These are phyloP conservation scores for Naganishia antarctica DNA, from an alignment of 768 basidiomycete genomes.

Conservation along the genomic window DNA sequence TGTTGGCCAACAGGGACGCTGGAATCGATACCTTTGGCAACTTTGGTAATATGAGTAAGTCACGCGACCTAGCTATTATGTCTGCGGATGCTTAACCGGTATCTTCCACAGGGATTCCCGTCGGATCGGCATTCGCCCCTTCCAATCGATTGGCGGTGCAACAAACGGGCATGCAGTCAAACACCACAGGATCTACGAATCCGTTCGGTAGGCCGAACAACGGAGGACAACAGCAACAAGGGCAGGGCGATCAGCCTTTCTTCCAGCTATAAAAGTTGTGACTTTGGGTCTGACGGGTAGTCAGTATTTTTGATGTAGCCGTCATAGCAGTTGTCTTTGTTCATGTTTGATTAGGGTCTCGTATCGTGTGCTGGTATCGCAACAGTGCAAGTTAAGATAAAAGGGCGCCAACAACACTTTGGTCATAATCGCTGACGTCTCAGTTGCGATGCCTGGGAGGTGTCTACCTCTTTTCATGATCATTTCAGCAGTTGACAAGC, in stretches of 20 bases:
- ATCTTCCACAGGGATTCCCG: slow-evolving; percentile 54
- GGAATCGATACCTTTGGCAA: slow-evolving; percentile 97
- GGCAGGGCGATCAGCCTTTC: slow-evolving; percentile 63
- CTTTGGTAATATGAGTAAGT: slow-evolving; percentile 63
- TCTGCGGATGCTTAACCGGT: slow-evolving; percentile 48
- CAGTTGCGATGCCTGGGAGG: too few species aligned
- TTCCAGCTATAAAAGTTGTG: slow-evolving; percentile 60
- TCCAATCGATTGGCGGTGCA: slow-evolving; percentile 42
- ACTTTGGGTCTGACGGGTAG: not conserved
- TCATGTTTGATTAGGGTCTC: too few species aligned
- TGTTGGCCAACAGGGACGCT: slow-evolving; percentile 81
- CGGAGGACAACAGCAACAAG: slow-evolving; percentile 54
- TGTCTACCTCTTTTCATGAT: too few species aligned
- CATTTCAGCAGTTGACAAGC: too few species aligned
- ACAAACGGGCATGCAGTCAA: slow-evolving; percentile 29
- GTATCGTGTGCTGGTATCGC: too few species aligned
- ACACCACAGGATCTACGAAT: slow-evolving; percentile 31
- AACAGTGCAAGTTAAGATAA: too few species aligned
- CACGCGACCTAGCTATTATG: not conserved
- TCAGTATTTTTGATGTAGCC: too few species aligned
- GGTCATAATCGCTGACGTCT: too few species aligned
- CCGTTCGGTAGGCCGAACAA: slow-evolving; percentile 54
- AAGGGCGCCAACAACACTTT: too few species aligned
- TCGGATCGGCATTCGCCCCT: slow-evolving; percentile 54
- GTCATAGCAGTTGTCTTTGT: too few species aligned